Evolutionary conservation across 2,329 filamentous ascomycete genomes (phyloP).

Genomic region (Aspergillus japonicus): DNA sequence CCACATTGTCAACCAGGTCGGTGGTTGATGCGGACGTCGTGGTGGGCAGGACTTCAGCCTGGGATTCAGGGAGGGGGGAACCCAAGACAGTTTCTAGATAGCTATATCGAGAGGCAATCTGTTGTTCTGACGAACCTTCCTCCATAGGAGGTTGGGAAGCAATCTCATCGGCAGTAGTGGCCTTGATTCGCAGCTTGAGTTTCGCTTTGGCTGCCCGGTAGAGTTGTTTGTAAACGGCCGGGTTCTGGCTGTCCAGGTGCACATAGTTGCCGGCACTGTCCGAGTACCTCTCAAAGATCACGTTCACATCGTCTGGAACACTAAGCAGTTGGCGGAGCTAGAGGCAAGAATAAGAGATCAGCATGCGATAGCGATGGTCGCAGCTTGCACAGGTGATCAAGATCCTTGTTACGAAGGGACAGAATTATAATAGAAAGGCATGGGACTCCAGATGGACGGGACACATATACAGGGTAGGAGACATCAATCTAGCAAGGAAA

Average conservation of each 20-base stretch:
- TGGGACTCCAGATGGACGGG: background rate
- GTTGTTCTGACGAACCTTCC: constrained; percentile 17
- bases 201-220: constrained; percentile 97
- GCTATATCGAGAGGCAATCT: constrained; percentile 31
- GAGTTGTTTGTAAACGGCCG: constrained; percentile 90
- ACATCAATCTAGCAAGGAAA: background rate
- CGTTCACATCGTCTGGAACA: constrained; percentile 61
- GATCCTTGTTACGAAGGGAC: background rate
- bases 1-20: constrained; percentile 8
- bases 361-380: constrained; percentile 7
- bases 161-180: constrained; percentile 50
- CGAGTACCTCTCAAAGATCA: constrained; percentile 87
- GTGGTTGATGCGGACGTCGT: constrained; percentile 13
- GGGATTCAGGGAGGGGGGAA: constrained; percentile 26
- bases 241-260: constrained; percentile 72
- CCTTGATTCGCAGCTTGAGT: constrained; percentile 88
- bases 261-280: constrained; percentile 85
- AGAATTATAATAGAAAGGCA: constrained; percentile 11
- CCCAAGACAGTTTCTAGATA: constrained; percentile 46
- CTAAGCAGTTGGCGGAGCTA: constrained; percentile 70
- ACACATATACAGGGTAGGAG: no score
- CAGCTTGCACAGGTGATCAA: background rate
- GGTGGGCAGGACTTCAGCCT: constrained; percentile 13
- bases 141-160: constrained; percentile 15
- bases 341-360: constrained; percentile 24